Percentiles rank a stretch among this genome's conserved stretches.
Evolutionary conservation across 2,329 filamentous ascomycete species (phyloP).

Genomic region (Lasiodiplodia sp.): DNA sequence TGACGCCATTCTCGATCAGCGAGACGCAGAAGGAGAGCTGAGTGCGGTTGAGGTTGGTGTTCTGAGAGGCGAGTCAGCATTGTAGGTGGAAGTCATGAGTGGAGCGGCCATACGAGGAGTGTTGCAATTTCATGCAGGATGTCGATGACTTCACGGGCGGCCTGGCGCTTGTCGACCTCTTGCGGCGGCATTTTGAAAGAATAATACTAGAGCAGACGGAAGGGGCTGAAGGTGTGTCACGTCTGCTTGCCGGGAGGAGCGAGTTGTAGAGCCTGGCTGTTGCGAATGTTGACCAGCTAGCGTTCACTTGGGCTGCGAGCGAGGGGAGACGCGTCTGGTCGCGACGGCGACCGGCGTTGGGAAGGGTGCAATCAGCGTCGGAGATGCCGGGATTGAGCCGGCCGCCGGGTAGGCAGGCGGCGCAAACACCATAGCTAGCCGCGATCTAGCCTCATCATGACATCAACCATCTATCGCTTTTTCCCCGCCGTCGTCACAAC

Average conservation of each 20-base stretch:
- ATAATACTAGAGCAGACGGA: not conserved
- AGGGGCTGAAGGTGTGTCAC: not conserved
- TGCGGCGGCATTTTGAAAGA: conserved; percentile 39
- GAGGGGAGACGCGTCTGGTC: conserved; percentile 19
- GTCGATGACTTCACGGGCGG: conserved; percentile 82
- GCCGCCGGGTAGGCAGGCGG: conserved; percentile 1
- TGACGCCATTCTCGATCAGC: conserved; percentile 95
- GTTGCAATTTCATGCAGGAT: conserved; percentile 87
- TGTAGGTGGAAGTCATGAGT: not conserved
- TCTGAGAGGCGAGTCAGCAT: conserved; percentile 61
- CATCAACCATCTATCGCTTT: conserved; percentile 11
- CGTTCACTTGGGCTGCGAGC: not conserved
- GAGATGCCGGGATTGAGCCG: not conserved
- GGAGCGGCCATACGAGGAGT: conserved; percentile 72
- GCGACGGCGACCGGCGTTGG: not conserved
- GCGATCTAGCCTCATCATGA: conserved; percentile 13
- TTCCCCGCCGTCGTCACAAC: not conserved
- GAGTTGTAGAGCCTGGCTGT: not conserved
- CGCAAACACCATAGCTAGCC: conserved; percentile 5
- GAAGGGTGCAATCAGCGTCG: not conserved
- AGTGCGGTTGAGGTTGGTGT: conserved; percentile 89
- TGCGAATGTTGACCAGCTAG: not conserved
- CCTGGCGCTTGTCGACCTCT: conserved; percentile 70
- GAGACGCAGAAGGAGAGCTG: conserved; percentile 95
- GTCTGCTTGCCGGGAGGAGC: too few relatives aligned